Evolutionary conservation across 1,284 basidiomycete species (phyloP), one percentile per base, ranked within the genome.

Genomic region (Erythrobasidium hasegawianum): DNA sequence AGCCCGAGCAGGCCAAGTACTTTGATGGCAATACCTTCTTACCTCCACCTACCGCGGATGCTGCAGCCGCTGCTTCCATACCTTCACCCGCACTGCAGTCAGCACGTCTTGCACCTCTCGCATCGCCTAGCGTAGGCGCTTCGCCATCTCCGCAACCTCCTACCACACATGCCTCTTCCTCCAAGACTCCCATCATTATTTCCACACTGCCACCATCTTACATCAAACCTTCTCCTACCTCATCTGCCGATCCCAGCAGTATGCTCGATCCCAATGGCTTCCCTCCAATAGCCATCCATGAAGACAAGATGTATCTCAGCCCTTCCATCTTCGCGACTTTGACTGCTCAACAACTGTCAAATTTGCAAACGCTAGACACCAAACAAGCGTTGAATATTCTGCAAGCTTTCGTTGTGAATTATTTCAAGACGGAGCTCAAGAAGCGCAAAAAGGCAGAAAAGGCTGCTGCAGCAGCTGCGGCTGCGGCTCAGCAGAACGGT

Each of bases 311-410:
- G 27, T 85, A 90, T 70, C 83, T 95, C 40, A 89, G 89, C 73
- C 91, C 91, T 1, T 81, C 83, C 26, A 87, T 95, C 45, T 95
- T 95, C 75, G 84, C 86, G 5, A 86, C 86, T 69, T 82, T 95
- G 10, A 85, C 86, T 1, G 79, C 82, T 38, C 86, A 86, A 66
- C 87, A 88, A 76, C 78, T 95, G 55, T 82, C 81, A 62, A 86
- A 88, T 61, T 80, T 94, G 49, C 88, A 91, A 76, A 83, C 83
- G 45, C 83, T 91, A 73, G 90, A 90, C 2, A 88, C 89, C 1
- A 85, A 88, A 75, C 86, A 88, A 73, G 90, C 91, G 9, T 78
- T 95, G 62, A 84, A 86, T 72, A 86, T 90, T 22, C 79, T 95
- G 56, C 90, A 91, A 72, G 84, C 84, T 0, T 88, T 91, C 74